Evolutionary conservation across 257 asterid genomes (phyloP), one percentile per base, ranked within the genome.

Genomic region (Gentiana macrophylla): DNA sequence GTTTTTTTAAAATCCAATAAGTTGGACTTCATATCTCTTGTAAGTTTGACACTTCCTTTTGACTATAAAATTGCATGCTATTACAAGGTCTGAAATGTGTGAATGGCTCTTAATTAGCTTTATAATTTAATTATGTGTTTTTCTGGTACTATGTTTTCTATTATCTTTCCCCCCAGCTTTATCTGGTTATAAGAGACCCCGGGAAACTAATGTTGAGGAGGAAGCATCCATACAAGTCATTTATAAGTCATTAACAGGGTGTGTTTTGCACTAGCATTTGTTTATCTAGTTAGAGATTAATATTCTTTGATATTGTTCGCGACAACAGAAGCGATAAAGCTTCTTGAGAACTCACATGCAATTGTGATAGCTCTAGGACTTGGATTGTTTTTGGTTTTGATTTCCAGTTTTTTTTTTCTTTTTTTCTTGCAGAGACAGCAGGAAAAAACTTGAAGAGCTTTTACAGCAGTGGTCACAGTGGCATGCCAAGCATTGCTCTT

Each of bases 401-500:
- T 32, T 36, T 68, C 59, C 49, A 34, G 51, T 41, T 38, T 62
- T 59, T 32, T 63, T 67, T 54, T n/a, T 76, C 36, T 37, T 62
- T 57, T 32, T 63, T 67, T 54, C 24, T 76, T 62, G 45, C 89
- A 92, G 99, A 56, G 94, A 88, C 70, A 88, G 99, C 69, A 84
- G 77, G 67, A 83, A 71, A 71, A 88, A 83, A 79, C 94, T 88
- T 37, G 86, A 83, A 78, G 96, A 84, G 76, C 74, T 92, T 51
- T 77, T 92, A 58, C 91, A 74, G 68, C 78, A 80, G 61, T 92
- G 99, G 99, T 85, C 99, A 45, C 84, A 68, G 43, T 92, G 97
- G 97, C 93, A 92, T 71, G 74, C 89, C 56, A 67, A 72, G 37
- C 79, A 74, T 66, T 83, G 77, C 67, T 71, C 93, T 59, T 73